Evolutionary conservation across 2,329 filamentous ascomycete species (phyloP).

Genomic region (Sphaerulina musiva): DNA sequence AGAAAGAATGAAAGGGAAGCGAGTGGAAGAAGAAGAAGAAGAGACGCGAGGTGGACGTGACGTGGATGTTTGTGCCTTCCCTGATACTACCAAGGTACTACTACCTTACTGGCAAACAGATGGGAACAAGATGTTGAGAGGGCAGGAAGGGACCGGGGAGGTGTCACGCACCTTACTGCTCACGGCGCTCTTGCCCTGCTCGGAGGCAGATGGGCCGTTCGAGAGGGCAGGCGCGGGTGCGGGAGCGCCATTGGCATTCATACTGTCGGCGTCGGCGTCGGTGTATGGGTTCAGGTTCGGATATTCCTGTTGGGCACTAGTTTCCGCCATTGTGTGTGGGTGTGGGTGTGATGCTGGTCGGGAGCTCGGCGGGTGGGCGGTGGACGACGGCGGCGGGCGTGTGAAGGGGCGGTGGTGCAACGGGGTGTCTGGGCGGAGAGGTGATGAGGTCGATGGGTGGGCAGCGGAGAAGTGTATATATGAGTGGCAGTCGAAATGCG

Average conservation of each 20-base stretch:
- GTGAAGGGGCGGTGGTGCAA: not conserved
- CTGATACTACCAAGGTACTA: not conserved
- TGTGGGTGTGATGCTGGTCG: constrained; percentile 2
- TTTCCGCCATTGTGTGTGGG: constrained; percentile 19
- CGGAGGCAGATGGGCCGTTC: constrained; percentile 3
- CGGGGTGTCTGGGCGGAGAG: not conserved
- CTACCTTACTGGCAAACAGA: not conserved
- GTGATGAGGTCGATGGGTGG: too few relatives aligned
- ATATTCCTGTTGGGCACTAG: constrained; percentile 27
- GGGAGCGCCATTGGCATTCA: not conserved
- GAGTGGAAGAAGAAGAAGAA: not conserved
- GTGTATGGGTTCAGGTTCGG: constrained; percentile 31
- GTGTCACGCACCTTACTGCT: constrained; percentile 38
- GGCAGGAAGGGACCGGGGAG: not conserved
- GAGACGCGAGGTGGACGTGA: not conserved
- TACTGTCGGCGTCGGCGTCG: constrained; percentile 14
- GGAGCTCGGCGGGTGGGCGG: not conserved
- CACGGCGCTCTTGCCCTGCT: constrained; percentile 35
- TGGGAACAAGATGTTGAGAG: not conserved
- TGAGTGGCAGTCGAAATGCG: too few relatives aligned
- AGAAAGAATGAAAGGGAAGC: not conserved
- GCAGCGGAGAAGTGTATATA: too few relatives aligned
- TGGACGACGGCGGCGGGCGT: not conserved
- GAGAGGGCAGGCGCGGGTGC: not conserved
- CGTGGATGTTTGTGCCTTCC: constrained; percentile 6